Percentiles rank a stretch among this genome's conserved stretches.
These are phyloP conservation scores for Kwoniella heveanensis DNA, from an alignment of 768 basidiomycete species.

Conservation along the genomic window DNA sequence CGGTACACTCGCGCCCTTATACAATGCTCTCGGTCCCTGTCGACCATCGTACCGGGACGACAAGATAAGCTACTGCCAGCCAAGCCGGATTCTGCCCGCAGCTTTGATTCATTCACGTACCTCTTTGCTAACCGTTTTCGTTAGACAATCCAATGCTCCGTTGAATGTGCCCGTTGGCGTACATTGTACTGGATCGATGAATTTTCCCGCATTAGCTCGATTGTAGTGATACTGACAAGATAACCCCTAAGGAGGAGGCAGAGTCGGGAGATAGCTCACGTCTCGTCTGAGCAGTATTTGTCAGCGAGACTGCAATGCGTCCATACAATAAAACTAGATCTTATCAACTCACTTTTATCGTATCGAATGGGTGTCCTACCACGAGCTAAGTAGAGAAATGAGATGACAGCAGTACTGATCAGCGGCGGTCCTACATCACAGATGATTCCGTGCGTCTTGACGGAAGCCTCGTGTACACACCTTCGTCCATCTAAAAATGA, in stretches of 20 bases:
- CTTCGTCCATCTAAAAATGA: conserved; percentile 44
- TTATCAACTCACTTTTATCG: conserved; percentile 47
- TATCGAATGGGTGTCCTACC: conserved; percentile 53
- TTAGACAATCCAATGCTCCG: conserved; percentile 45
- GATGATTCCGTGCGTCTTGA: no score
- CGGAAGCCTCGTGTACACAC: conserved; percentile 6
- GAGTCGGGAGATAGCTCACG: no score
- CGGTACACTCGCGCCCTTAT: conserved; percentile 51
- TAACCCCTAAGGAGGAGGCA: no score
- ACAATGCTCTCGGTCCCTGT: conserved; percentile 48
- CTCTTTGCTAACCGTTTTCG: conserved; percentile 41
- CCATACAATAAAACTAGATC: no score
- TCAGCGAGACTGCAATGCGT: no score
- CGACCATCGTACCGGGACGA: background rate
- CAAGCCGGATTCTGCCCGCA: no score
- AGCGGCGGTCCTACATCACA: background rate
- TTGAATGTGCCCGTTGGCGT: conserved; percentile 39
- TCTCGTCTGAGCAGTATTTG: conserved; percentile 46
- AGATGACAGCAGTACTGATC: background rate
- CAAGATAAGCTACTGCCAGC: background rate
- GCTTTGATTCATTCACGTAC: conserved; percentile 15
- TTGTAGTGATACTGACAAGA: no score
- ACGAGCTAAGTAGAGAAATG: background rate
- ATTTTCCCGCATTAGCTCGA: no score
- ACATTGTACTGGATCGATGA: conserved; percentile 38